Evolutionary conservation across 129 eudicot genomes (phyloP).

Genomic region (Solidago caesia): DNA sequence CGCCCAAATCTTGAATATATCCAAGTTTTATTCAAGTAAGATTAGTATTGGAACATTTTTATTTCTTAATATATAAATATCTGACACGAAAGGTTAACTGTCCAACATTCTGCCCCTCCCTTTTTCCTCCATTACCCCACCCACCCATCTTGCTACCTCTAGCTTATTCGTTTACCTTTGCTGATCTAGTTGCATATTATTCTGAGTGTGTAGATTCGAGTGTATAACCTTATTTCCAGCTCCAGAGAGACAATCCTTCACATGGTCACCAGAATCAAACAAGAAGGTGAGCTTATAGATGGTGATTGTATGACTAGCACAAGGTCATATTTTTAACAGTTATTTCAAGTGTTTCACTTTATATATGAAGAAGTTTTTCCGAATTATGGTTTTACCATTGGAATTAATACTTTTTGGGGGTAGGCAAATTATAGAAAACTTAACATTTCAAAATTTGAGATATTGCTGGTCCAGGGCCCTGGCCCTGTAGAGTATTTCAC

Average conservation of each 20-base stretch:
- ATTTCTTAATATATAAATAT: no score
- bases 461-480: slow-evolving; percentile 2
- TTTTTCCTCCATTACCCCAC: slow-evolving; percentile 1
- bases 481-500: background rate
- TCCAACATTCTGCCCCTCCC: background rate
- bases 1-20: background rate
- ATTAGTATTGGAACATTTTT: background rate
- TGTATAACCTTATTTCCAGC: slow-evolving; percentile 53
- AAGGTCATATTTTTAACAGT: background rate
- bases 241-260: slow-evolving; percentile 45
- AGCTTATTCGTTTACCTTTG: background rate
- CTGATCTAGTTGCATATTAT: slow-evolving; percentile 15
- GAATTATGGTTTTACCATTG: background rate
- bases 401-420: background rate
- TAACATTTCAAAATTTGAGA: background rate
- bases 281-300: slow-evolving; percentile 55
- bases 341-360: slow-evolving; percentile 1
- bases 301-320: background rate
- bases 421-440: background rate
- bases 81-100: background rate
- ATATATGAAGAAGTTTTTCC: slow-evolving; percentile 2
- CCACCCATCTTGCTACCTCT: background rate
- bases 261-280: slow-evolving; percentile 47
- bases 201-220: slow-evolving; percentile 53
- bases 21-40: background rate